Base-by-base conservation (phyloP, 805 yeast species). In the Suhomyces sp. region DNA sequence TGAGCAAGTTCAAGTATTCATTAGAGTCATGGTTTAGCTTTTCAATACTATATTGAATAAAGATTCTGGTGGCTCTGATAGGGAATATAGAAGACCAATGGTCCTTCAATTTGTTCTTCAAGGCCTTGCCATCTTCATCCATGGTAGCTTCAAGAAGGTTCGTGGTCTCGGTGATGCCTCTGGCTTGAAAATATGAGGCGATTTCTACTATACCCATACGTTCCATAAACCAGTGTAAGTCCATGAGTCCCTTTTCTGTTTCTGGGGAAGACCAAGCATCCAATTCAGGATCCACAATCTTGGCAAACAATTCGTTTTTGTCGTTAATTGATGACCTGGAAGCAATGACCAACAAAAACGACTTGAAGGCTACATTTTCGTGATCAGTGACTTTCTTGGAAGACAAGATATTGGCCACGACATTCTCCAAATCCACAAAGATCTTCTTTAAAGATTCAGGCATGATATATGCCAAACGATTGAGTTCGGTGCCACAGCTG, bases 181-280 rank as follows among this genome's bases (percentile, higher is more conserved):
- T 77, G 6, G 82, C 80, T 56, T 86, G 85, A 70, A 96, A 94
- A 65, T 94, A 94, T 54, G 87, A 87, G 0, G 97, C 96, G 63
- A 94, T 96, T 65, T 85, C 85, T 2, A 91, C 98, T 51, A 94
- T 90, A 2, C 99, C 99, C 49, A 96, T 80, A 61, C 97, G 81
- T 70, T 92, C 98, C 98, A 94, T 93, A 61, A 94, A 94, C 98
- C 98, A 94, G 55, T 90, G 97, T 45, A 96, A 77, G 64, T 93
- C 96, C 63, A 86, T 76, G 27, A 94, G 73, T 0, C 97, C 97
- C 64, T 90, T 90, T 57, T 90, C 91, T 0, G 97, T 93, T 9
- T 83, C 85, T 19, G 91, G 93, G 46, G 92, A 91, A 0, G 93
- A 86, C 99, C 99, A 94, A 0, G 97, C 92, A 10, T 80, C 72